Evolutionary conservation across 169 alveolate genomes (phyloP).

Genomic region (Eimeria sp.): DNA sequence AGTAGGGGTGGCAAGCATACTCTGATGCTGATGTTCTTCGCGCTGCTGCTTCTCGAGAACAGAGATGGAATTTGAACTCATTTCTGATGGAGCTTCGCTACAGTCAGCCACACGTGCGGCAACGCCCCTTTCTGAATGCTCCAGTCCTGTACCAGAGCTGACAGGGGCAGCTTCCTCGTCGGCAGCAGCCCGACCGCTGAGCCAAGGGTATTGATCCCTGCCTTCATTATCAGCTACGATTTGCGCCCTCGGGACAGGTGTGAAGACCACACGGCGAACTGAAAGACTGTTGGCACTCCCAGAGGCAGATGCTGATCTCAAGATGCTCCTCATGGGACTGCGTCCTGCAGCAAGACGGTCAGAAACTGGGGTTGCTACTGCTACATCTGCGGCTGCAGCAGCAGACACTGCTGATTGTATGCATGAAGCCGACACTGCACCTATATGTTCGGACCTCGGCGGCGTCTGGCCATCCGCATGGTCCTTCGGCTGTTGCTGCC

Average conservation of each 20-base stretch:
- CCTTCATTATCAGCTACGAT: background rate
- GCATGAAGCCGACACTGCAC: constrained; percentile 19
- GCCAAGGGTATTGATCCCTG: background rate
- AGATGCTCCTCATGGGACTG: constrained; percentile 57
- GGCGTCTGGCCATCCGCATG: constrained; percentile 10
- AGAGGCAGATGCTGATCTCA: constrained; percentile 44
- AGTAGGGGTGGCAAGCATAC: background rate
- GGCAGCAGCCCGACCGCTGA: constrained; percentile 11
- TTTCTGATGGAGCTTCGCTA: background rate
- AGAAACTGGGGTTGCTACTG: constrained; percentile 9
- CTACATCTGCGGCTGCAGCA: background rate
- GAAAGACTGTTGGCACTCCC: constrained; percentile 29
- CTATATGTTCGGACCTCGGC: background rate
- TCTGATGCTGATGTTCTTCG: constrained; percentile 50
- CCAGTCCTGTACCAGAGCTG: background rate
- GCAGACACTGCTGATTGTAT: background rate
- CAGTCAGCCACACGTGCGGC: constrained; percentile 3
- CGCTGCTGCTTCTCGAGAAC: background rate
- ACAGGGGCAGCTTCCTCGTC: background rate
- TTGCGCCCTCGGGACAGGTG: constrained; percentile 3
- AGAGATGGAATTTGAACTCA: background rate
- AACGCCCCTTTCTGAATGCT: background rate
- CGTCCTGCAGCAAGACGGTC: background rate
- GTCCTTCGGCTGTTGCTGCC: constrained; percentile 19
- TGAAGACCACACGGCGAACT: constrained; percentile 54